Percentiles rank a stretch among this genome's conserved stretches.
phyloP scores from a whole-genome alignment of 129 eudicot genomes.

The Pseudognaphalium luteoalbum region DNA sequence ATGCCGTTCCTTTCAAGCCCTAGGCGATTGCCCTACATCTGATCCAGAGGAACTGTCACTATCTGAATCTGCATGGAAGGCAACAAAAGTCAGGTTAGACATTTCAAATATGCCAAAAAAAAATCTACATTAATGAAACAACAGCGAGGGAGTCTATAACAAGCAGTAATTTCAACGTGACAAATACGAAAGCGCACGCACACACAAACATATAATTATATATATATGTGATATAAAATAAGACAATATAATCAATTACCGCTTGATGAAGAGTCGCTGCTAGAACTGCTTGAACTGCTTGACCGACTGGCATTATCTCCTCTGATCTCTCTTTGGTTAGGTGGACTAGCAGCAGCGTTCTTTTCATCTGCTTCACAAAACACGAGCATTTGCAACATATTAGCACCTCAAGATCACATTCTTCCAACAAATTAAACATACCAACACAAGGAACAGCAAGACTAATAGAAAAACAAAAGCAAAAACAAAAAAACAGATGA shows the following conservation, averaged over 20 bases:
- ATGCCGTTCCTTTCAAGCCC: slow-evolving; percentile 38
- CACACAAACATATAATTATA: neutral
- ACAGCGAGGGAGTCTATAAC: neutral
- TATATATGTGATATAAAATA: neutral
- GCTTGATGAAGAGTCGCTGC: slow-evolving; percentile 88
- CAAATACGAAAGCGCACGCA: too few relatives aligned
- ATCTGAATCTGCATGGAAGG: slow-evolving; percentile 63
- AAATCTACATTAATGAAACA: slow-evolving; percentile 4
- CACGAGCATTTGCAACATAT: slow-evolving; percentile 7
- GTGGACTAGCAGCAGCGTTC: slow-evolving; percentile 37
- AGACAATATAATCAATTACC: slow-evolving; percentile 44
- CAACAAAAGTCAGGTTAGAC: neutral
- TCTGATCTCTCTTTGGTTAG: slow-evolving; percentile 51
- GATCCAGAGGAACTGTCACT: slow-evolving; percentile 95
- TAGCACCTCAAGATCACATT: slow-evolving; percentile 3
- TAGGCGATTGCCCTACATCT: slow-evolving; percentile 58
- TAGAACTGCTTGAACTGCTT: slow-evolving; percentile 94
- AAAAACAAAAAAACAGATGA: neutral
- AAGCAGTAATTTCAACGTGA: too few relatives aligned
- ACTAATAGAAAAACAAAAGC: neutral
- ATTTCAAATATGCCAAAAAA: neutral
- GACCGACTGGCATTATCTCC: slow-evolving; percentile 61
- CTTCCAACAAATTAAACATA: neutral
- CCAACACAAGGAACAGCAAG: neutral
- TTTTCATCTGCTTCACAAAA: slow-evolving; percentile 42